phyloP scores from a whole-genome alignment of 2,329 filamentous ascomycete species.

The Alternaria solani region DNA sequence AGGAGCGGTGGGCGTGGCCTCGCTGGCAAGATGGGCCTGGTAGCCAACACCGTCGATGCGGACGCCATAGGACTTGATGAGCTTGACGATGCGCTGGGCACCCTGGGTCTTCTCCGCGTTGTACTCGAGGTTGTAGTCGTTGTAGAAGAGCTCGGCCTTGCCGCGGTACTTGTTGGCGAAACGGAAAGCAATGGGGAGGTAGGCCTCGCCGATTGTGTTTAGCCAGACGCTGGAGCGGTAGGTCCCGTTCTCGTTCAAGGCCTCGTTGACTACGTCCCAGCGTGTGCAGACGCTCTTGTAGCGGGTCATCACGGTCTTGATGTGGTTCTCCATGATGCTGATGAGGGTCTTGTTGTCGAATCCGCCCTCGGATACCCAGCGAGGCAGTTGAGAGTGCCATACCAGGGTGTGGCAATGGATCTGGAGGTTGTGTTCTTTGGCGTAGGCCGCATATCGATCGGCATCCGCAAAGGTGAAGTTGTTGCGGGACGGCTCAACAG shows the following conservation, averaged over 20 bases:
- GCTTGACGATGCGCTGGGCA: conserved; percentile 49
- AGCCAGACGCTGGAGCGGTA: conserved; percentile 55
- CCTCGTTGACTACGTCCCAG: conserved; percentile 54
- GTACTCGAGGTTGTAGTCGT: conserved; percentile 71
- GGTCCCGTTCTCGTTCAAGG: conserved; percentile 52
- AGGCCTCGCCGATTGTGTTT: conserved; percentile 55
- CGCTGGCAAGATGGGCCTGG: conserved; percentile 64
- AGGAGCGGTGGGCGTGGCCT: conserved; percentile 59
- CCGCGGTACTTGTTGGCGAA: conserved; percentile 52
- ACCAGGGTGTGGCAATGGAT: conserved; percentile 54
- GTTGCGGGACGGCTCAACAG: conserved; percentile 47
- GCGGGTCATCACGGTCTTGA: conserved; percentile 49
- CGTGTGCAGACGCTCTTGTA: conserved; percentile 52
- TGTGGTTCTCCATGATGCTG: conserved; percentile 53
- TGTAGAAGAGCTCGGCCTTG: conserved; percentile 61
- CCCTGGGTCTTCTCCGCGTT: conserved; percentile 55
- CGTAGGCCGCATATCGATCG: conserved; percentile 48
- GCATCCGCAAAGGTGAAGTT: conserved; percentile 51
- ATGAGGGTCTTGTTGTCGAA: conserved; percentile 54
- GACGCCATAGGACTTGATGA: conserved; percentile 52
- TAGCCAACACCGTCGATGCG: conserved; percentile 70
- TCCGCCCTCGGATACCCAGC: conserved; percentile 49
- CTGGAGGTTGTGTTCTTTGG: conserved; percentile 45
- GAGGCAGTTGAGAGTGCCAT: conserved; percentile 53
- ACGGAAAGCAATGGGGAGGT: conserved; percentile 56